phyloP scores from a whole-genome alignment of 73 alveolate species.

The Halteria grandinella region DNA sequence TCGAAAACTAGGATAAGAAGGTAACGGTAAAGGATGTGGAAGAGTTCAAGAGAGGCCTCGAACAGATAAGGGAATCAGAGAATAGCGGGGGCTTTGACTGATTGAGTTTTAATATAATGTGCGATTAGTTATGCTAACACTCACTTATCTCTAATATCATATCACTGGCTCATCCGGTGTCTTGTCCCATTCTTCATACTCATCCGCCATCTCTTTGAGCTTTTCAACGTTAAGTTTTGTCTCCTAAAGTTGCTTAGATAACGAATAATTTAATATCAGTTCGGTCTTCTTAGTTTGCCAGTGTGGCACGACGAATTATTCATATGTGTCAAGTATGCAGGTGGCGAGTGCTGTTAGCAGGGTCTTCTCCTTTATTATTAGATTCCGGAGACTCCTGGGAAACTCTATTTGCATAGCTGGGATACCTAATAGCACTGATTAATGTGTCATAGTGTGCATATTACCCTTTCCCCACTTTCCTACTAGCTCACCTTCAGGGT shows the following conservation, averaged over 20 bases:
- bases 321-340: neutral
- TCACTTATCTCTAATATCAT: no score
- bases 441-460: slow-evolving; percentile 1
- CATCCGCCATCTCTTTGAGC: neutral
- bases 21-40: slow-evolving; percentile 16
- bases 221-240: neutral
- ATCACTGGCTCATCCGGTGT: no score
- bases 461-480: neutral
- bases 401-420: neutral
- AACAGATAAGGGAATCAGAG: no score
- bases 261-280: neutral
- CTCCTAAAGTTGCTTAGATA: neutral
- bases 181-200: neutral
- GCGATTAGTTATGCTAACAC: no score
- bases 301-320: neutral
- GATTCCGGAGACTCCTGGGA: neutral
- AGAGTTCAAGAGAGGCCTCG: slow-evolving; percentile 15
- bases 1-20: slow-evolving; percentile 1
- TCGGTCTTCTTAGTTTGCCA: slow-evolving; percentile 11
- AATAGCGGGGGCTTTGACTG: no score
- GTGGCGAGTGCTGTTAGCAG: neutral
- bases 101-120: no score
- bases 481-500: neutral
- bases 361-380: neutral
- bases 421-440: neutral